Base-by-base conservation (phyloP, 257 asterid genomes). In the Misopates orontium region DNA sequence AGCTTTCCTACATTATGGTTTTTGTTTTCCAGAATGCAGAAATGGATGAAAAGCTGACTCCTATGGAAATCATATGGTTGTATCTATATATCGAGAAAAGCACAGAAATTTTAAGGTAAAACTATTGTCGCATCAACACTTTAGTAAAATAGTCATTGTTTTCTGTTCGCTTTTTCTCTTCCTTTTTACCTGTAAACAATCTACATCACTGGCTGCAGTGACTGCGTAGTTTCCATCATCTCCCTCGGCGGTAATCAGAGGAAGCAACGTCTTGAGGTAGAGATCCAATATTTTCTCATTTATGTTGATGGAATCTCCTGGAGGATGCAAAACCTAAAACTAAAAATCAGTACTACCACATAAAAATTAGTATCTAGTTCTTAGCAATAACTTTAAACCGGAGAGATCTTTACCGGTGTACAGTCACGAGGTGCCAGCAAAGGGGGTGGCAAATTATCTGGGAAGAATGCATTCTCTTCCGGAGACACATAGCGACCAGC, bases 391-490 rank as follows among this genome's bases (percentile, higher is more conserved):
- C 4, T 56, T 25, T 36, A 16, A 25, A 42, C 36, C 9, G 8
- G 44, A 54, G 42, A 16, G 9, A 56, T 42, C 22, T 67, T 68
- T 75, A 92, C 97, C 20, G 47, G 71, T 42, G 74, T 22, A 61
- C 18, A 18, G 48, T 63, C 52, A 14, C 15, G 66, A 61, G 75
- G 78, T 12, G 89, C 80, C 67, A 81, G 23, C 64, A 85, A 60
- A 5, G 95, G 65, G 8, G 67, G 41, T 12, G 90, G 90, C 66
- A 85, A 60, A 61, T 56, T 32, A 41, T 83, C 73, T 0, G 90
- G 91, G 78, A 83, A 92, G 74, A 92, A 89, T 7, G 96, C 84
- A 73, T 82, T 80, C 72, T 92, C 98, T 62, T 87, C 98, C 1
- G 79, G 79, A 3, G 85, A 84, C 20, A 63, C 47, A 71, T 85